Conservation (phyloP, 768 basidiomycete genomes). For the Hericium coralloides region DNA sequence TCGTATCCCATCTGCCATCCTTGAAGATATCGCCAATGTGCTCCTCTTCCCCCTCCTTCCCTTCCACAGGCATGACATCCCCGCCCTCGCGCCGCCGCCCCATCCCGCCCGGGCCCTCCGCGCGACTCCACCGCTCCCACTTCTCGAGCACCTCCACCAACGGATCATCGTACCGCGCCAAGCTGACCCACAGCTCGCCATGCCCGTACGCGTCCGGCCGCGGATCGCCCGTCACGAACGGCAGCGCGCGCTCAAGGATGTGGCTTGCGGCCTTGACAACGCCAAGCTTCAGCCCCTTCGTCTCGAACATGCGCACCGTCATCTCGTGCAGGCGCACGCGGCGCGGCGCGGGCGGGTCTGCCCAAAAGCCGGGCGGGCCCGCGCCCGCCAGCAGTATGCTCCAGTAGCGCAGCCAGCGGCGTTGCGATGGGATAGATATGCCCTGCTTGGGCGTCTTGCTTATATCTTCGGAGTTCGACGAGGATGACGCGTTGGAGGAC, state of each 20-base stretch:
- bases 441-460: conserved; percentile 30
- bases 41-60: conserved; percentile 13
- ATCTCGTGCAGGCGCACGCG: conserved; percentile 52
- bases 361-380: conserved; percentile 45
- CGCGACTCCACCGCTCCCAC: conserved; percentile 50
- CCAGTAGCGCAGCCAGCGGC: conserved; percentile 77
- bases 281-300: conserved; percentile 38
- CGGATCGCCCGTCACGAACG: conserved; percentile 17
- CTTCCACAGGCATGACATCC: conserved; percentile 25
- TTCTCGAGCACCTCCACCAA: conserved; percentile 54
- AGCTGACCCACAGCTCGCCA: conserved; percentile 56
- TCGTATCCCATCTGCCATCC: conserved; percentile 55
- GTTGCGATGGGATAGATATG: conserved; percentile 76
- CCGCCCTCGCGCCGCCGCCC: conserved; percentile 16
- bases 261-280: conserved; percentile 50
- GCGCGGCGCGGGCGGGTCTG: conserved; percentile 16
- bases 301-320: conserved; percentile 50
- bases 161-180: conserved; percentile 73
- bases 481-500: conserved; percentile 6
- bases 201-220: conserved; percentile 16
- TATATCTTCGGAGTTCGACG: conserved; percentile 13
- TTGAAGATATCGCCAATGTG: conserved; percentile 35
- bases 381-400: conserved; percentile 49
- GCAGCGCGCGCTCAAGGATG: conserved; percentile 38
- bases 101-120: conserved; percentile 4